Evolutionary conservation across 1,284 basidiomycete genomes (phyloP).

Genomic region (Schizophyllum amplum): DNA sequence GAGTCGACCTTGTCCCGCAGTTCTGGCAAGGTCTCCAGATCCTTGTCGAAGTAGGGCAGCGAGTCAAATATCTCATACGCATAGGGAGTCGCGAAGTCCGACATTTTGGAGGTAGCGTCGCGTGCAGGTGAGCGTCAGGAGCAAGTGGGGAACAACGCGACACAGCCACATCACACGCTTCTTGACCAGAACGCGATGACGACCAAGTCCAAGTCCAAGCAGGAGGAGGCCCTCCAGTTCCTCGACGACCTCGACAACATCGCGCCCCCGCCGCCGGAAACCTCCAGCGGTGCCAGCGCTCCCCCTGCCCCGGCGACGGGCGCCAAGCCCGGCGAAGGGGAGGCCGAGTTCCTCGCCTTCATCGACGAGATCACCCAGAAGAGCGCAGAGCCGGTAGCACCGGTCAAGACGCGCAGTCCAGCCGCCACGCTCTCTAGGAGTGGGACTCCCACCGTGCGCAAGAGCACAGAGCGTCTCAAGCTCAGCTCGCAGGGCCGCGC

Average conservation of each 20-base stretch:
- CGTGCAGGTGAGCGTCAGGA: background rate
- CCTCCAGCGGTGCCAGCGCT: conserved; percentile 10
- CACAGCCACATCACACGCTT: background rate
- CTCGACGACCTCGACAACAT: conserved; percentile 86
- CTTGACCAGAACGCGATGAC: background rate
- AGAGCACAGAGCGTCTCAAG: conserved; percentile 70
- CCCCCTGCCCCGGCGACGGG: conserved; percentile 27
- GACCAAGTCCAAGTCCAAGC: conserved; percentile 71
- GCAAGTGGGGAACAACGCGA: background rate
- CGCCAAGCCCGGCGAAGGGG: conserved; percentile 31
- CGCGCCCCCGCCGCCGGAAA: conserved; percentile 21
- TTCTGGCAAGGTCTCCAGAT: conserved; percentile 71
- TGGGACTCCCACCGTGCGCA: conserved; percentile 64
- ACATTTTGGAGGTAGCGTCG: background rate
- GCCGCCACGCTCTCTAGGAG: conserved; percentile 54
- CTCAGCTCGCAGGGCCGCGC: conserved; percentile 36
- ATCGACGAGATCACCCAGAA: conserved; percentile 93
- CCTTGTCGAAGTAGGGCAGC: conserved; percentile 92
- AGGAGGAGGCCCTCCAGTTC: conserved; percentile 83
- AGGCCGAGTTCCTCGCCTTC: conserved; percentile 85
- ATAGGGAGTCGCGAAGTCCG: conserved; percentile 3
- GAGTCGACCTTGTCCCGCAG: conserved; percentile 66
- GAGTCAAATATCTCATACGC: conserved; percentile 60
- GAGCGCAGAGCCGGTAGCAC: conserved; percentile 50
- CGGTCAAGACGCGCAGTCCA: conserved; percentile 27